phyloP scores from a whole-genome alignment of 768 basidiomycete genomes.

The Suillus decipiens region DNA sequence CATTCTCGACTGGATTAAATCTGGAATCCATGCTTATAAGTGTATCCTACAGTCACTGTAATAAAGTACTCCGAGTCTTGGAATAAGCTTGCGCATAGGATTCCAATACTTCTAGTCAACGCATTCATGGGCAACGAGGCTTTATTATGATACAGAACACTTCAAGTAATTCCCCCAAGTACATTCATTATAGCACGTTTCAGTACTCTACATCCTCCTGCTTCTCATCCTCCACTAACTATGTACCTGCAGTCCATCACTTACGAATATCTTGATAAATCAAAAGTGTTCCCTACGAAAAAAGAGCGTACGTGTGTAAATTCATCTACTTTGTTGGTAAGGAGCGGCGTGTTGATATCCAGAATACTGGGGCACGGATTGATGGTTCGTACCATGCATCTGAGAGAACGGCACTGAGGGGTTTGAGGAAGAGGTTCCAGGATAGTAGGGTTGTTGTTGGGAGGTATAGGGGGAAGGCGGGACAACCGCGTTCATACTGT shows the following conservation, averaged over 20 bases:
- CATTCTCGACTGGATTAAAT: neutral
- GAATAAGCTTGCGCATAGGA: neutral
- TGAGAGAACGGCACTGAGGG: slow-evolving; percentile 26
- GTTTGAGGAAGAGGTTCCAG: slow-evolving; percentile 22
- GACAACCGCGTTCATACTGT: slow-evolving; percentile 19
- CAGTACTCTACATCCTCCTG: neutral
- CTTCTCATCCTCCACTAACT: neutral
- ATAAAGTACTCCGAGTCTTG: neutral
- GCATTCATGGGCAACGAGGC: neutral
- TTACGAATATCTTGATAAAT: slow-evolving; percentile 11
- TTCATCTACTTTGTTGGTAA: slow-evolving; percentile 31
- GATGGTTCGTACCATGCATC: slow-evolving; percentile 23
- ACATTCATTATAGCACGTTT: neutral
- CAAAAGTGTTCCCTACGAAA: neutral
- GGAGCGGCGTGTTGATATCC: slow-evolving; percentile 30
- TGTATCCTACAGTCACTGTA: neutral
- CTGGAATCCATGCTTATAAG: neutral
- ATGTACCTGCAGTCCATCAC: neutral
- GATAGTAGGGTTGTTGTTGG: slow-evolving; percentile 29
- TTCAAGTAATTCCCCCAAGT: neutral
- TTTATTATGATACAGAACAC: neutral
- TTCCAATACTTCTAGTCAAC: neutral
- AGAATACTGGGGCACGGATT: slow-evolving; percentile 25
- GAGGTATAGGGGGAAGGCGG: slow-evolving; percentile 19
- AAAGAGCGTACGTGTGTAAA: neutral